Evolutionary conservation across 2,329 filamentous ascomycete species (phyloP), one percentile per base, ranked within the genome.

Genomic region (Xenoacremonium recifei): DNA sequence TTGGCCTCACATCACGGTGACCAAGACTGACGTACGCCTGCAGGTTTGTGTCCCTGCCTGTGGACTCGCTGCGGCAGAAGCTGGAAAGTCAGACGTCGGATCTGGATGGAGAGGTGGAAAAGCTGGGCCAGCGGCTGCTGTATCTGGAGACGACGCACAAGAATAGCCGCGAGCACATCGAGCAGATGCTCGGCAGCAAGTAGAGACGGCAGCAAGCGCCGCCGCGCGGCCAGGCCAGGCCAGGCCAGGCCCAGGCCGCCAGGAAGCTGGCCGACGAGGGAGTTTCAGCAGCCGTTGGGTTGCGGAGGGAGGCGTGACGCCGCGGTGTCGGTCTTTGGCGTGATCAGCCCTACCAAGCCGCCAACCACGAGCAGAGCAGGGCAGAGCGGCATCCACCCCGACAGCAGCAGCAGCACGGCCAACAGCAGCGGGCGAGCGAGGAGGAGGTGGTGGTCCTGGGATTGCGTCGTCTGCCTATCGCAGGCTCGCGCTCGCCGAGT

Each of bases 141-240:
- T 97, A 96, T 62, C 76, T 97, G 33, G 92, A 97, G 72, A 95
- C 89, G 44, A 97, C 93, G 37, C 87, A 89, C 63, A 90, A 95
- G 72, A 99, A 97, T 61, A 96, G 90, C 67, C 84, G 86, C 55
- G 84, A 91, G 53, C 89, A 96, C 61, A 85, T 97, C 54, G 86
- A 96, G 63, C 86, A 90, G 66, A 92, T 97, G 62, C 77, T 97
- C 20, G 54, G 60, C 79, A 80, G 61, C 69, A 77, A 67, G 40
- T 57, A 52, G 39, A 37, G 19, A 18, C 10, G 29, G 10, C 29
- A 32, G 23, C 23, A 41, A 49, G 35, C 37, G 36, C 43, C 27
- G 40, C 47, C 40, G 39, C 42, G 40, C 34, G 11, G 27, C 27
- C 27, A 17, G 38, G 18, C 21, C 12, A 15, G 35, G 30, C 34